A percentile compares a stretch with the other conserved stretches of the same genome.
These are phyloP conservation scores for Mortierella sp. DNA, from an alignment of 371 early-diverging fungal genomes.

Conservation along the genomic window DNA sequence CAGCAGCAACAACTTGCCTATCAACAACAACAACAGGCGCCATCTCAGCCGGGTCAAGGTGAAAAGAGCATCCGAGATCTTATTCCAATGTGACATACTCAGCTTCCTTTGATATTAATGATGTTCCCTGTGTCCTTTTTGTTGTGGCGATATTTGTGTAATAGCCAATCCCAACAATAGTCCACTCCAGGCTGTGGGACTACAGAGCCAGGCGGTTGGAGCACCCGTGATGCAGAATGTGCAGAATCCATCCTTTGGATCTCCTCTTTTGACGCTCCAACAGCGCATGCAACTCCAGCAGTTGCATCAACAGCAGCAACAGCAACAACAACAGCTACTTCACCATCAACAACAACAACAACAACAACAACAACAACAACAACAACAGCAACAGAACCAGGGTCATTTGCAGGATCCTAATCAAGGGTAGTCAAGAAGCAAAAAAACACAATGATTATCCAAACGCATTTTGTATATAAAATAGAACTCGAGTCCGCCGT, in stretches of 20 bases:
- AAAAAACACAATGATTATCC: not conserved
- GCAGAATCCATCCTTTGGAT: conserved; percentile 16
- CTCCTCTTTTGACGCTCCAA: conserved; percentile 5
- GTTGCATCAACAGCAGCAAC: conserved; percentile 17
- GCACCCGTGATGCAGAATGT: conserved; percentile 22
- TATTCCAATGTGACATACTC: not conserved
- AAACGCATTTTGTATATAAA: too few relatives aligned
- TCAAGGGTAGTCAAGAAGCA: conserved; percentile 12
- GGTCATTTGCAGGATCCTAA: conserved; percentile 23
- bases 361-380: conserved; percentile 34
- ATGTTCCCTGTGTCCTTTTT: too few relatives aligned
- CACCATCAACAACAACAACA: conserved; percentile 25
- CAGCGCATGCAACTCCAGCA: conserved; percentile 15
- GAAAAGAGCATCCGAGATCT: not conserved
- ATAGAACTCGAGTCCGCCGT: too few relatives aligned
- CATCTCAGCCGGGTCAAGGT: conserved; percentile 36
- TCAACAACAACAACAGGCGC: conserved; percentile 56
- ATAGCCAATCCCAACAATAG: conserved; percentile 23
- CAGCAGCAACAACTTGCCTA: conserved; percentile 27
- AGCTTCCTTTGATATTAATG: too few relatives aligned
- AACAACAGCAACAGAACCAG: conserved; percentile 32
- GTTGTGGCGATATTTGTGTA: too few relatives aligned
- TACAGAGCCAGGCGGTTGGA: conserved; percentile 24
- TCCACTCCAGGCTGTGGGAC: conserved; percentile 32
- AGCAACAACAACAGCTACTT: conserved; percentile 22